Conservation (phyloP, 202 grass and related monocot species). For the Eragrostis tef region DNA sequence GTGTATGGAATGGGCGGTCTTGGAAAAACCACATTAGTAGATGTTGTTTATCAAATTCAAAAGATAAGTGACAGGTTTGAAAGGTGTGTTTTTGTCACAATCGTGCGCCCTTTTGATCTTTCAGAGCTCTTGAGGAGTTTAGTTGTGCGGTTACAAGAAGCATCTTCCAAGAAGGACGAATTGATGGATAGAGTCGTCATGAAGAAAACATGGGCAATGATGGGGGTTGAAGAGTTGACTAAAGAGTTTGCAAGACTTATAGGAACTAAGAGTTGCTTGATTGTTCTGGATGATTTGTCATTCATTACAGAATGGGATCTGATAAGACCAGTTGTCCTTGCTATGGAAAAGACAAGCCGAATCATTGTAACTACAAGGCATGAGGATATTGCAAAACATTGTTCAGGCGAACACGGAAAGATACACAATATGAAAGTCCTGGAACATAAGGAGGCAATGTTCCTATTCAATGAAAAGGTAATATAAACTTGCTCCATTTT, state of each 20-base stretch:
- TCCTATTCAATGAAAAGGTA: not conserved
- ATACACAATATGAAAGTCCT: not conserved
- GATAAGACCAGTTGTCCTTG: not conserved
- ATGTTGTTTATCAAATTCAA: not conserved
- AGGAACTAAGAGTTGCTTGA: not conserved
- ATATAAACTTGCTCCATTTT: not conserved
- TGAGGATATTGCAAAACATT: not conserved
- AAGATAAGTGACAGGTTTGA: not conserved
- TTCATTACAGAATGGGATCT: not conserved
- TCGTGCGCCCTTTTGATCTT: not conserved
- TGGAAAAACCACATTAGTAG: not conserved
- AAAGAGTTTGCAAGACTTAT: not conserved
- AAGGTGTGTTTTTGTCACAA: not conserved
- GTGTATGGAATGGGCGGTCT: constrained; percentile 6
- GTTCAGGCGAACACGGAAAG: not conserved
- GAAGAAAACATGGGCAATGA: not conserved
- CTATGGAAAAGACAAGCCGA: not conserved
- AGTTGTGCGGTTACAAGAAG: not conserved
- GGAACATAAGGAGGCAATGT: not conserved
- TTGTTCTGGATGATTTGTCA: constrained; percentile 17
- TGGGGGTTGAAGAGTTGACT: not conserved
- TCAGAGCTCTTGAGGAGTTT: not conserved
- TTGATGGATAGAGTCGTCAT: not conserved
- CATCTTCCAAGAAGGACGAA: not conserved
- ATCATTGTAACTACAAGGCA: not conserved